Conservation (phyloP, 768 basidiomycete genomes). For the Lentinula aciculospora region DNA sequence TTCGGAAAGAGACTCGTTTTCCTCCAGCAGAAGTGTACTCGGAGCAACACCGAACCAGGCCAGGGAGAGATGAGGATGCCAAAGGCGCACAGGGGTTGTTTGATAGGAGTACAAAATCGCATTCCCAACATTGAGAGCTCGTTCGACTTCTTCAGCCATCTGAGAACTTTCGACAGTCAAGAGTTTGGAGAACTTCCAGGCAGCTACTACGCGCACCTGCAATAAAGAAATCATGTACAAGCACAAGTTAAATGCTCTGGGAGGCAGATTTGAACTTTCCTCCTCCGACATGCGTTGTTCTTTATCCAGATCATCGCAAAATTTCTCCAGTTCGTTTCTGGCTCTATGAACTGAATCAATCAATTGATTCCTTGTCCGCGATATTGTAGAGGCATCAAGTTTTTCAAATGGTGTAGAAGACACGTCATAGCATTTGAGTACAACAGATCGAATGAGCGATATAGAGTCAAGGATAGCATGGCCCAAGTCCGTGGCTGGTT, state of each 20-base stretch:
- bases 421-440: conserved; percentile 23
- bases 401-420: conserved; percentile 1
- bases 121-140: conserved; percentile 27
- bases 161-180: conserved; percentile 10
- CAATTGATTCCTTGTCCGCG: conserved; percentile 16
- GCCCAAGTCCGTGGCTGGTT: conserved; percentile 27
- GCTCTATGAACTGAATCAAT: conserved; percentile 16
- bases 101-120: conserved; percentile 24
- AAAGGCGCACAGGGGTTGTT: conserved; percentile 26
- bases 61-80: conserved; percentile 32
- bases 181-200: background rate
- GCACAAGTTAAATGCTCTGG: conserved; percentile 27
- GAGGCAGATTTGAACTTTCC: conserved; percentile 16
- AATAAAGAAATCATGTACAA: conserved; percentile 37
- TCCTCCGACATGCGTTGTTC: conserved; percentile 15
- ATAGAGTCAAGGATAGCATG: conserved; percentile 28
- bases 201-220: conserved; percentile 25
- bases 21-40: conserved; percentile 15
- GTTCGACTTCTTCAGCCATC: conserved; percentile 37
- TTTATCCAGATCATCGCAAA: conserved; percentile 25
- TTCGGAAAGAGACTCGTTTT: conserved; percentile 8
- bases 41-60: conserved; percentile 39
- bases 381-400: conserved; percentile 12
- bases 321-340: conserved; percentile 23
- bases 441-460: conserved; percentile 24